Percentiles rank a stretch among this genome's conserved stretches.
Conservation (phyloP, 2,329 filamentous ascomycete species). For the Sarocladium oryzae region DNA sequence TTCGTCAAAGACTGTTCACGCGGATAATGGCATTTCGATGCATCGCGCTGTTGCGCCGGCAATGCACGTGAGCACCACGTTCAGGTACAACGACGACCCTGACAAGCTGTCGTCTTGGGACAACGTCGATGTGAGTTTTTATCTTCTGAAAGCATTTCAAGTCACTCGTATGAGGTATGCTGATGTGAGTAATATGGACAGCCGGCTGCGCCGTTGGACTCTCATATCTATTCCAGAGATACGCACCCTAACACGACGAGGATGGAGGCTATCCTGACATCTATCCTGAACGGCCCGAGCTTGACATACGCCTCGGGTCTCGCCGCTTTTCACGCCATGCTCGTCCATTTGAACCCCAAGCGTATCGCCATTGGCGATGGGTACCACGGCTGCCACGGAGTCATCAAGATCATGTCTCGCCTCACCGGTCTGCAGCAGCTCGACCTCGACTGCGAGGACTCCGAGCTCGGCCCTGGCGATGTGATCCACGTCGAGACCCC, state of each 20-base stretch:
- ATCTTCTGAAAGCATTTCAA: not conserved
- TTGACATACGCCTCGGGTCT: conserved; percentile 82
- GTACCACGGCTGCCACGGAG: conserved; percentile 91
- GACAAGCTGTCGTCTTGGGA: conserved; percentile 48
- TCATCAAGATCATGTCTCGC: conserved; percentile 66
- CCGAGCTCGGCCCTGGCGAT: conserved; percentile 68
- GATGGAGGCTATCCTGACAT: conserved; percentile 74
- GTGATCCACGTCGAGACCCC: conserved; percentile 90
- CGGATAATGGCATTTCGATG: conserved; percentile 69
- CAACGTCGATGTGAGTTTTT: conserved; percentile 48
- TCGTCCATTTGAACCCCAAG: conserved; percentile 77
- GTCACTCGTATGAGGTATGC: no score
- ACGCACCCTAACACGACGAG: conserved; percentile 75
- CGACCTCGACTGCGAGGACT: conserved; percentile 60
- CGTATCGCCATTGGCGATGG: conserved; percentile 76
- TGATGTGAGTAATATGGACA: no score
- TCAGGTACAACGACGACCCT: conserved; percentile 70
- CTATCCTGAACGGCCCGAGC: conserved; percentile 61
- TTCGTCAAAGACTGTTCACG: conserved; percentile 71
- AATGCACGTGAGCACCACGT: conserved; percentile 87
- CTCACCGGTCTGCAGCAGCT: conserved; percentile 70
- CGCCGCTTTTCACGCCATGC: conserved; percentile 78
- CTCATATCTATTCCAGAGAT: conserved; percentile 78
- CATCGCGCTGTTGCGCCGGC: conserved; percentile 79
- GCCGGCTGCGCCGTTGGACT: conserved; percentile 47